Evolutionary conservation across 805 yeast genomes (phyloP).

Genomic region (Saturnispora silvae): DNA sequence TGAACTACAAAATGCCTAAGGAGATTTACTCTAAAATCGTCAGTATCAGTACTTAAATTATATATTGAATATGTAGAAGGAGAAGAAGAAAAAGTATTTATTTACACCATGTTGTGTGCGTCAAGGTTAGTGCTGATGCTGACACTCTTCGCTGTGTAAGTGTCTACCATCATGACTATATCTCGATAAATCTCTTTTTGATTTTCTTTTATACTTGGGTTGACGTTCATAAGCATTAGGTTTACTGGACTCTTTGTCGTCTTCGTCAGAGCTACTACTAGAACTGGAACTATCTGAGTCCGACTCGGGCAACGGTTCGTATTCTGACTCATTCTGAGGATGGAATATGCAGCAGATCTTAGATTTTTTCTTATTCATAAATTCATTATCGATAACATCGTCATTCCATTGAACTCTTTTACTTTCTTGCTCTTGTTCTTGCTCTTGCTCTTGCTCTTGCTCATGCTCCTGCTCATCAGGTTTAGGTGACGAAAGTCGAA

Average conservation of each 20-base stretch:
- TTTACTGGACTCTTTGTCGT: slow-evolving; percentile 23
- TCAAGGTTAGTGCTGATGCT: no score
- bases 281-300: slow-evolving; percentile 16
- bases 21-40: slow-evolving; percentile 50
- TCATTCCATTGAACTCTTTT: slow-evolving; percentile 73
- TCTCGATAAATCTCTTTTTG: slow-evolving; percentile 3
- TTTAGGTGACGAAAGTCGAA: slow-evolving; percentile 14
- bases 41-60: slow-evolving; percentile 2
- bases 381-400: slow-evolving; percentile 82
- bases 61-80: slow-evolving; percentile 9
- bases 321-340: slow-evolving; percentile 52
- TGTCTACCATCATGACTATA: not conserved
- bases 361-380: slow-evolving; percentile 78
- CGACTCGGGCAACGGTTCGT: slow-evolving; percentile 19
- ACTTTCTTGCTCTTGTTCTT: slow-evolving; percentile 15
- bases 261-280: slow-evolving; percentile 16
- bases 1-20: slow-evolving; percentile 84
- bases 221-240: slow-evolving; percentile 85
- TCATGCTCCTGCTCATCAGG: slow-evolving; percentile 12
- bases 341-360: slow-evolving; percentile 86
- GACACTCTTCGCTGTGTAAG: not conserved
- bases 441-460: slow-evolving; percentile 1
- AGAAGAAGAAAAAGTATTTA: not conserved
- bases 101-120: no score
- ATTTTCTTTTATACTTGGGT: slow-evolving; percentile 44